A percentile compares a stretch with the other conserved stretches of the same genome.
Evolutionary conservation across 1,284 basidiomycete genomes (phyloP).

Genomic region (Boletus holoroseus): DNA sequence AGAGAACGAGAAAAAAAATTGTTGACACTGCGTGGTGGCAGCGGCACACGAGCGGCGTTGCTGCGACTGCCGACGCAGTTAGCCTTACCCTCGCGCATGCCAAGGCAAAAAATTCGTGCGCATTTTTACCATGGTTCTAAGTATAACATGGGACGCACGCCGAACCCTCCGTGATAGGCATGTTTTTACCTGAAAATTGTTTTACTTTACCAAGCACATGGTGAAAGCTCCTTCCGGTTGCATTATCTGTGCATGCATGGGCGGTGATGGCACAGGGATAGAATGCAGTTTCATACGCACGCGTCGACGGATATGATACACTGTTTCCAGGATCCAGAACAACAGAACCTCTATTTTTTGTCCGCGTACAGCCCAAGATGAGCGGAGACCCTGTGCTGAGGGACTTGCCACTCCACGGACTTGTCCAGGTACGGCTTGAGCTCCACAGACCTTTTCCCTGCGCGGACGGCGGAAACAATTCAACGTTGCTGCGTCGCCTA

Average conservation of each 20-base stretch:
- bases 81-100: neutral
- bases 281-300: conserved; percentile 8
- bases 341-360: neutral
- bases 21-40: neutral
- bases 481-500: conserved; percentile 22
- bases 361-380: conserved; percentile 3
- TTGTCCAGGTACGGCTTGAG: conserved; percentile 10
- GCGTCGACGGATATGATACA: conserved; percentile 23
- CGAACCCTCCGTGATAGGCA: neutral
- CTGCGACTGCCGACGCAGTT: neutral
- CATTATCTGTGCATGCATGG: neutral
- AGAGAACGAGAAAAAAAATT: neutral
- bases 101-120: neutral
- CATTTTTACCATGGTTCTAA: neutral
- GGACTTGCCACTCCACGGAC: conserved; percentile 22
- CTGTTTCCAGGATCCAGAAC: conserved; percentile 3
- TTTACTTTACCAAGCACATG: conserved; percentile 9
- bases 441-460: conserved; percentile 21
- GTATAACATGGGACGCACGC: conserved; percentile 13
- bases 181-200: neutral
- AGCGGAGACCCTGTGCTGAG: conserved; percentile 21
- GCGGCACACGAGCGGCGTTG: neutral
- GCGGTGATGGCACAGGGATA: conserved; percentile 13
- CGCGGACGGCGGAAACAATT: conserved; percentile 12
- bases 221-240: neutral